These are phyloP conservation scores for Ogataea salicorniae DNA, from an alignment of 805 yeast genomes.

Conservation along the genomic window DNA sequence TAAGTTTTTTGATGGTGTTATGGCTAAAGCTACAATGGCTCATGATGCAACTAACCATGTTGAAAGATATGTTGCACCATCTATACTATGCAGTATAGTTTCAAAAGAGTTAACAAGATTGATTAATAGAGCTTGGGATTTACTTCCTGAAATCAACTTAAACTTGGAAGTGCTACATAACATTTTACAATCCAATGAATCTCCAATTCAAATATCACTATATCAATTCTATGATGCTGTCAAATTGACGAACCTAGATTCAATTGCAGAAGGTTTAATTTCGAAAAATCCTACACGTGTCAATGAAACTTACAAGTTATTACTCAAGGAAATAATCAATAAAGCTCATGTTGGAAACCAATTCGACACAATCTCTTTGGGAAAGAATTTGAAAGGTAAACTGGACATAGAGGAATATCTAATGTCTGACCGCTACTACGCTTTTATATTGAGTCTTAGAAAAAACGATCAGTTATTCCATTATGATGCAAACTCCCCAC, in stretches of 20 bases:
- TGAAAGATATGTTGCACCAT: slow-evolving; percentile 28
- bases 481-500: slow-evolving; percentile 14
- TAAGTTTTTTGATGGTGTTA: slow-evolving; percentile 24
- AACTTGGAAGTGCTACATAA: slow-evolving; percentile 33
- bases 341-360: slow-evolving; percentile 25
- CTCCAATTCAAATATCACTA: slow-evolving; percentile 38
- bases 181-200: slow-evolving; percentile 31
- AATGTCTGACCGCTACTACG: slow-evolving; percentile 31
- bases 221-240: slow-evolving; percentile 35
- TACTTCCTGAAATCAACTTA: slow-evolving; percentile 28
- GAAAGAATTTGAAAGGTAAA: slow-evolving; percentile 22
- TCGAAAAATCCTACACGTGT: slow-evolving; percentile 16
- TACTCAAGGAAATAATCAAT: slow-evolving; percentile 13
- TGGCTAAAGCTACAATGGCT: slow-evolving; percentile 14
- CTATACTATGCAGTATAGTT: slow-evolving; percentile 27
- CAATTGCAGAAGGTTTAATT: slow-evolving; percentile 20
- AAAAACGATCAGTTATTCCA: slow-evolving; percentile 38
- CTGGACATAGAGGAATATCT: slow-evolving; percentile 11
- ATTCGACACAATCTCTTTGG: slow-evolving; percentile 23
- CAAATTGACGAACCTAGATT: slow-evolving; percentile 27
- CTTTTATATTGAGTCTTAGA: slow-evolving; percentile 45
- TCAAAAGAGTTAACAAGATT: slow-evolving; percentile 24
- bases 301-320: slow-evolving; percentile 23
- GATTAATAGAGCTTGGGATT: slow-evolving; percentile 26
- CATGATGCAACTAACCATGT: slow-evolving; percentile 9